phyloP scores from a whole-genome alignment of 2,329 filamentous ascomycete genomes.

The Penicillium griseofulvum region DNA sequence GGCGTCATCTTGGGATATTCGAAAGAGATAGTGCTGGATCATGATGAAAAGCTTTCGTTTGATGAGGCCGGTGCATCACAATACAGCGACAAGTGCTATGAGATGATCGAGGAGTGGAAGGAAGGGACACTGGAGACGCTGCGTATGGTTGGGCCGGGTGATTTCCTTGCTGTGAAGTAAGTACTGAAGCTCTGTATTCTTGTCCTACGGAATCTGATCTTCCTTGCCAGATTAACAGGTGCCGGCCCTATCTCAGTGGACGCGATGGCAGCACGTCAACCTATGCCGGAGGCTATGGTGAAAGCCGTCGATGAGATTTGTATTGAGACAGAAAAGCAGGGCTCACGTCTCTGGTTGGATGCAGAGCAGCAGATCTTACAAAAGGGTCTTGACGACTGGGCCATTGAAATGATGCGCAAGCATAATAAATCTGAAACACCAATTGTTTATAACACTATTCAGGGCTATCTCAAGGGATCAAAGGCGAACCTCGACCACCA shows the following conservation, averaged over 20 bases:
- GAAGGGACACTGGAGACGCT: constrained; percentile 21
- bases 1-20: constrained; percentile 86
- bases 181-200: not conserved
- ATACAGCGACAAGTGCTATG: constrained; percentile 19
- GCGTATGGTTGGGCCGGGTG: constrained; percentile 21
- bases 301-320: constrained; percentile 42
- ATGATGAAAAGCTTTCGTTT: constrained; percentile 35
- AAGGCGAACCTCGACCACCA: constrained; percentile 41
- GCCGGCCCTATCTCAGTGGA: constrained; percentile 21
- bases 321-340: constrained; percentile 31
- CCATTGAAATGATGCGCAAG: constrained; percentile 46
- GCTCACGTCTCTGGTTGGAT: constrained; percentile 46
- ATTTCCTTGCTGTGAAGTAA: constrained; percentile 24
- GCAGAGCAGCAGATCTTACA: constrained; percentile 50
- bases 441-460: constrained; percentile 46
- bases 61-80: constrained; percentile 8
- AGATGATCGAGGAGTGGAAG: constrained; percentile 22
- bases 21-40: constrained; percentile 70
- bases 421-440: constrained; percentile 37
- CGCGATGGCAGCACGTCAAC: constrained; percentile 13
- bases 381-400: constrained; percentile 46
- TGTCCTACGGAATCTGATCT: not conserved
- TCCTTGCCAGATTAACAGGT: constrained; percentile 16
- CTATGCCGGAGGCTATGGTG: constrained; percentile 16
- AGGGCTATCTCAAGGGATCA: constrained; percentile 47